A percentile compares a stretch with the other conserved stretches of the same genome.
phyloP scores from a whole-genome alignment of 352 stramenopile species.

The Poterioochromonas sp. region DNA sequence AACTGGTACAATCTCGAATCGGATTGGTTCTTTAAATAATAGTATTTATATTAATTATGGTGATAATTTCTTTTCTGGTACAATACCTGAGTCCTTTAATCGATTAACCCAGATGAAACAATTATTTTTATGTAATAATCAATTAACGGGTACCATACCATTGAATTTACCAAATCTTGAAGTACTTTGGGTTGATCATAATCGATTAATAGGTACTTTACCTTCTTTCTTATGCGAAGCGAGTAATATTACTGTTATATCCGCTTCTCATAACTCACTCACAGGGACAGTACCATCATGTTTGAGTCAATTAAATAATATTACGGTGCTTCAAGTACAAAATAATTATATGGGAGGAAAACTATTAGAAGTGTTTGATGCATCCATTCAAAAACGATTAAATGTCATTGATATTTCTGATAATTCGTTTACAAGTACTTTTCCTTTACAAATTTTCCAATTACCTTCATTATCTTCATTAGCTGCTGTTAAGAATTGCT shows the following conservation, averaged over 20 bases:
- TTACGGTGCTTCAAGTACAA: not conserved
- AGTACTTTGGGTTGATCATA: conserved; percentile 45
- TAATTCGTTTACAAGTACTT: not conserved
- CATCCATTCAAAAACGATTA: not conserved
- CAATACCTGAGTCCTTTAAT: not conserved
- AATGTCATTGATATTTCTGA: not conserved
- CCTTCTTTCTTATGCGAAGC: not conserved
- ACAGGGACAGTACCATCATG: not conserved
- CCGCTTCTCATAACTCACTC: conserved; percentile 39
- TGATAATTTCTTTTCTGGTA: not conserved
- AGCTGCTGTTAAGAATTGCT: conserved; percentile 15
- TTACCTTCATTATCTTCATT: not conserved
- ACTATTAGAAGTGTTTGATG: not conserved
- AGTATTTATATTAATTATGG: not conserved
- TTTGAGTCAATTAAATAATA: not conserved
- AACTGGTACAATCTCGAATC: not conserved
- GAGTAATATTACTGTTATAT: conserved; percentile 45
- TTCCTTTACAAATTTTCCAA: not conserved
- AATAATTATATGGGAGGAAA: not conserved
- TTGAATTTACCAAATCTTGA: not conserved
- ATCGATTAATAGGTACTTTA: conserved; percentile 37
- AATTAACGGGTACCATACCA: not conserved
- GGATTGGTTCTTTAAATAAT: not conserved
- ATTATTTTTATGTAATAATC: conserved; percentile 4
- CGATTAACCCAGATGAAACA: not conserved